Conservation (phyloP, 495 filamentous ascomycete species). For the Penicillium robsamsonii region DNA sequence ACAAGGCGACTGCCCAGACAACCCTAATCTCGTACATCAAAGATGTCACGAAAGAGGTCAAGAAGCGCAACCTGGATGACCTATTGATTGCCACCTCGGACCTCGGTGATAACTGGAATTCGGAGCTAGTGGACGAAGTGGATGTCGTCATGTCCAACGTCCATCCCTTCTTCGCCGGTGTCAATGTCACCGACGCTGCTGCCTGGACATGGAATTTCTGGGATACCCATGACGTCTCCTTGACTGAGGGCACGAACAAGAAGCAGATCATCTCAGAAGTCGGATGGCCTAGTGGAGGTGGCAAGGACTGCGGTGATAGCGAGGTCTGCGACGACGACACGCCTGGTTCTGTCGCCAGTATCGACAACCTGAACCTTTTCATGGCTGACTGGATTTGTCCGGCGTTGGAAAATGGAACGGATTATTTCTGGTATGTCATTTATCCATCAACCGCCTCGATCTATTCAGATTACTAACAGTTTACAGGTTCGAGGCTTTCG, state of each 20-base stretch:
- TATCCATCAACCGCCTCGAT: neutral
- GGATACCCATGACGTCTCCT: constrained; percentile 58
- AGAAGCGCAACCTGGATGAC: constrained; percentile 56
- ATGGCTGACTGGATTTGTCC: constrained; percentile 85
- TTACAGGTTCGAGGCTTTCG: constrained; percentile 81
- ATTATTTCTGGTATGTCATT: constrained; percentile 81
- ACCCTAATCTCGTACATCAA: constrained; percentile 64
- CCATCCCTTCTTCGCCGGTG: constrained; percentile 93
- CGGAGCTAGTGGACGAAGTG: constrained; percentile 59
- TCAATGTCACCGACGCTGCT: constrained; percentile 63
- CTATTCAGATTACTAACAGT: neutral
- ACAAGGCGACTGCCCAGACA: constrained; percentile 57
- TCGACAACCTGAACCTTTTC: constrained; percentile 80
- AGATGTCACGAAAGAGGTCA: constrained; percentile 70
- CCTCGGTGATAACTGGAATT: constrained; percentile 85
- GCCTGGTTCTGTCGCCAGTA: constrained; percentile 69
- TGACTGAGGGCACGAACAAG: constrained; percentile 57
- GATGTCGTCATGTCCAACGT: constrained; percentile 96
- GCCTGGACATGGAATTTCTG: constrained; percentile 87
- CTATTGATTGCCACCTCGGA: constrained; percentile 87
- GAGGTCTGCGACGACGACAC: constrained; percentile 52
- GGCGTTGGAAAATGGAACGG: constrained; percentile 72
- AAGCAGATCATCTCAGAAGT: constrained; percentile 79
- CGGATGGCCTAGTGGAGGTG: constrained; percentile 87
- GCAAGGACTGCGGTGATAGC: constrained; percentile 68